A percentile compares a stretch with the other conserved stretches of the same genome.
Conservation (phyloP, 208 protist species). For the Herpetomonas tarakana region DNA sequence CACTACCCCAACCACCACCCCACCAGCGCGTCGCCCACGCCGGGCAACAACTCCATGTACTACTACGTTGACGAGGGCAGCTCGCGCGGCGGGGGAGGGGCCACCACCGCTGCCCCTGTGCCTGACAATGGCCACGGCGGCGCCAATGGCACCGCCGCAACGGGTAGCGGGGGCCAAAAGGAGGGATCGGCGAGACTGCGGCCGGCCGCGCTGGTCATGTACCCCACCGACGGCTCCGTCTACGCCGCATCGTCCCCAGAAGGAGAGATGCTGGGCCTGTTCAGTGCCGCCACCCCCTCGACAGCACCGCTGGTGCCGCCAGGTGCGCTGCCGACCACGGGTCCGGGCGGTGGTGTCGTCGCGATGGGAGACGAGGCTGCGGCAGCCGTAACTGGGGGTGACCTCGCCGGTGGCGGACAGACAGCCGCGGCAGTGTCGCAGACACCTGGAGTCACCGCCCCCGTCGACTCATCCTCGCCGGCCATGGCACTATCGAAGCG, state of each 20-base stretch:
- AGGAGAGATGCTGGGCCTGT: constrained; percentile 1
- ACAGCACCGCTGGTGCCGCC: not conserved
- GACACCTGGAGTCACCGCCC: too few relatives aligned
- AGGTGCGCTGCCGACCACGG: not conserved
- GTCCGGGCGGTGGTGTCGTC: too few relatives aligned
- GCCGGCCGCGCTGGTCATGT: constrained; percentile 1
- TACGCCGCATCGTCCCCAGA: not conserved
- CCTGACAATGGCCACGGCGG: not conserved
- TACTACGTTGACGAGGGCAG: not conserved
- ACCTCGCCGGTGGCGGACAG: too few relatives aligned
- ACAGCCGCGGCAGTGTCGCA: too few relatives aligned
- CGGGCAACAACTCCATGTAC: not conserved
- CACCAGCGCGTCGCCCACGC: not conserved
- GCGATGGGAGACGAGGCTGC: too few relatives aligned
- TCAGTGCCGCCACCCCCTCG: not conserved
- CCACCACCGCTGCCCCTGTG: not conserved
- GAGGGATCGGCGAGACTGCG: not conserved
- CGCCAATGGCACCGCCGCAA: not conserved
- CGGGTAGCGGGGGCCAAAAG: not conserved
- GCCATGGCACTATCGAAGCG: constrained; percentile 1
- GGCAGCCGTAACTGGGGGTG: too few relatives aligned
- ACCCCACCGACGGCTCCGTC: constrained; percentile 5
- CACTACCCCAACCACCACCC: not conserved
- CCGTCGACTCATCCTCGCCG: too few relatives aligned
- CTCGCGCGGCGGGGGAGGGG: not conserved